Evolutionary conservation across 805 yeast genomes (phyloP), one percentile per base, ranked within the genome.

Genomic region (Cephaloascus albidus): DNA sequence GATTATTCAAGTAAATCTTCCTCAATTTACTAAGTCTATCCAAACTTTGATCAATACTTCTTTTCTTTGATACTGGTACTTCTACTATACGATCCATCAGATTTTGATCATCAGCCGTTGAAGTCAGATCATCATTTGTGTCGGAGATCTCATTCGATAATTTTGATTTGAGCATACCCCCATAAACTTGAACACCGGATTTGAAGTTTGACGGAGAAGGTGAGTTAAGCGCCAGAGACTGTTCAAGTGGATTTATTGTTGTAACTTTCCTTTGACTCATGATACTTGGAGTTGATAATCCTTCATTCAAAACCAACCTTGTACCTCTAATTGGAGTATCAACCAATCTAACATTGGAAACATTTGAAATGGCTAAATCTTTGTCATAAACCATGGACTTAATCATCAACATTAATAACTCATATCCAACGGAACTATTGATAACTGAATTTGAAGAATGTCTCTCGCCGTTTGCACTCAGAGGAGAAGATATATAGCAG

Each of bases 401-500:
- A 15, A 31, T 31, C 33, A 31, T 31, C 18, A 31, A 31, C 6
- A n/a, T 8, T 6, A 31, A 8, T n/a, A 31, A 31, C 14, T 31
- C 17, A 31, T 31, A 31, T 15, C 33, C 33, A n/a, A n/a, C 18
- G 6, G 15, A n/a, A 10, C 8, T 16, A n/a, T 31, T 31, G 6
- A n/a, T 31, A 10, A 16, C 16, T 6, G 33, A 31, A 23, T 23
- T 23, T 6, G 12, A 23, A 8, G 28, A 23, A 12, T 8, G 12
- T 23, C 28, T 23, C 12, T 23, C 28, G 28, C 12, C 12, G 12
- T 23, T 23, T 6, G 28, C 12, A 12, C 6, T 12, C 12, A 8
- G 28, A 23, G 28, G 28, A 14, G 33, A 31, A 6, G 15, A n/a
- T 6, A 31, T 47, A 41, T 53, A 50, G 37, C 65, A 57, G 30